Conservation (phyloP, 768 basidiomycete species). For the Boletus vinaceobasis region DNA sequence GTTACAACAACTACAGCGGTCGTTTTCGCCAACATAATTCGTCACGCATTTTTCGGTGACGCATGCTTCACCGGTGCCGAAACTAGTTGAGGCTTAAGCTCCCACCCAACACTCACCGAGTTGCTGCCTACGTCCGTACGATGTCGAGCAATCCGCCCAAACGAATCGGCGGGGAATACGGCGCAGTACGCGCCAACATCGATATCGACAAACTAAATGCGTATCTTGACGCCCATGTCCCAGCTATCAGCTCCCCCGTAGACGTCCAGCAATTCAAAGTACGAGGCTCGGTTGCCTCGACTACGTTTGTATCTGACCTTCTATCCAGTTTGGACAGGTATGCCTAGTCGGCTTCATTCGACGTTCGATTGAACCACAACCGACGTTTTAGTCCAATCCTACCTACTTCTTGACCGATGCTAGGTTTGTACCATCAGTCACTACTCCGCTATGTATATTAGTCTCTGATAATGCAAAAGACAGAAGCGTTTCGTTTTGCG, state of each 20-base stretch:
- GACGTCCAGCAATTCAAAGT: conserved; percentile 92
- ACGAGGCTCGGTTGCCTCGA: conserved; percentile 16
- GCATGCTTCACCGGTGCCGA: background rate
- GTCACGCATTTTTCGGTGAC: background rate
- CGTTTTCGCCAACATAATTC: background rate
- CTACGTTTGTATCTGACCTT: background rate
- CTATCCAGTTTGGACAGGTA: conserved; percentile 83
- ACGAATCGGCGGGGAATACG: conserved; percentile 73
- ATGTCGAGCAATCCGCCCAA: conserved; percentile 30
- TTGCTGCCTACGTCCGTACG: background rate
- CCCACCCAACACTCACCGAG: background rate
- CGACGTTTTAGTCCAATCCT: conserved; percentile 73
- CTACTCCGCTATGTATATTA: background rate
- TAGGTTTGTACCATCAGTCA: conserved; percentile 40
- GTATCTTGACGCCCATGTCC: conserved; percentile 59
- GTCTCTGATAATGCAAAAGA: conserved; percentile 28
- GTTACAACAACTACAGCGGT: background rate
- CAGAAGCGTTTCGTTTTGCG: conserved; percentile 76
- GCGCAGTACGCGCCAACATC: conserved; percentile 67
- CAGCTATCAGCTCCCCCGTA: conserved; percentile 59
- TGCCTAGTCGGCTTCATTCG: conserved; percentile 12
- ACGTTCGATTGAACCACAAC: conserved; percentile 1
- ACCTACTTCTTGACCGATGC: conserved; percentile 90
- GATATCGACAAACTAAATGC: conserved; percentile 59
- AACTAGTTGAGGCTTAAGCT: background rate